Conservation (phyloP, 768 basidiomycete species). For the Trametes elegans region DNA sequence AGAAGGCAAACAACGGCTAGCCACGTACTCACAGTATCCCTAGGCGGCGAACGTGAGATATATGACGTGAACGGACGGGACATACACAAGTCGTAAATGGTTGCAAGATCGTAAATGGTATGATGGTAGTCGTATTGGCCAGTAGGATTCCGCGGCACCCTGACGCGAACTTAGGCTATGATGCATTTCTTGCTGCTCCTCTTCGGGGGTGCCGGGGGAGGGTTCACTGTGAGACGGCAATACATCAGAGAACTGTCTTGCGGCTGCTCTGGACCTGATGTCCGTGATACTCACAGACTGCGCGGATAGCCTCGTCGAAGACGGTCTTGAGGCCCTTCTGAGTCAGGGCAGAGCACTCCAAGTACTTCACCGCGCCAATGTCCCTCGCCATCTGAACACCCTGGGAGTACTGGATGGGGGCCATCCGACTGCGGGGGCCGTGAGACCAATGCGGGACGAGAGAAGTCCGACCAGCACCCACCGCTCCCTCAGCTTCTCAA, state of each 20-base stretch:
- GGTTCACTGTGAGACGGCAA: constrained; percentile 56
- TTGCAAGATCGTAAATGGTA: constrained; percentile 69
- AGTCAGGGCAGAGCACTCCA: constrained; percentile 94
- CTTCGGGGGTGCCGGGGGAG: constrained; percentile 56
- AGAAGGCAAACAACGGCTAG: constrained; percentile 12
- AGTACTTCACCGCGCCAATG: constrained; percentile 93
- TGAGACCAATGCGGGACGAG: constrained; percentile 8
- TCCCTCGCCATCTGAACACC: constrained; percentile 91
- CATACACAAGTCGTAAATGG: constrained; percentile 65
- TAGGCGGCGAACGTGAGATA: constrained; percentile 7
- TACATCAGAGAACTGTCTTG: too few species aligned
- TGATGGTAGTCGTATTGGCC: constrained; percentile 32
- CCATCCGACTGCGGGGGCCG: constrained; percentile 70
- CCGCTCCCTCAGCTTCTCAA: constrained; percentile 93
- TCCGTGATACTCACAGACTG: constrained; percentile 69
- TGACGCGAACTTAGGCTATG: constrained; percentile 59
- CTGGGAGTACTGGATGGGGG: constrained; percentile 89
- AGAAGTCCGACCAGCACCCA: constrained; percentile 39
- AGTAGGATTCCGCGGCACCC: constrained; percentile 10
- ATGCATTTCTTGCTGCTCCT: constrained; percentile 59
- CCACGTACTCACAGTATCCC: constrained; percentile 15
- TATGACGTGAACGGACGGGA: constrained; percentile 16
- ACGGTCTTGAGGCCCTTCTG: constrained; percentile 99
- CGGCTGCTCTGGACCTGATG: not conserved
- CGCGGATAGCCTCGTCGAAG: constrained; percentile 98